A percentile compares a stretch with the other conserved stretches of the same genome.
Conservation (phyloP, 306 rosid species). For the Dryas octopetala region DNA sequence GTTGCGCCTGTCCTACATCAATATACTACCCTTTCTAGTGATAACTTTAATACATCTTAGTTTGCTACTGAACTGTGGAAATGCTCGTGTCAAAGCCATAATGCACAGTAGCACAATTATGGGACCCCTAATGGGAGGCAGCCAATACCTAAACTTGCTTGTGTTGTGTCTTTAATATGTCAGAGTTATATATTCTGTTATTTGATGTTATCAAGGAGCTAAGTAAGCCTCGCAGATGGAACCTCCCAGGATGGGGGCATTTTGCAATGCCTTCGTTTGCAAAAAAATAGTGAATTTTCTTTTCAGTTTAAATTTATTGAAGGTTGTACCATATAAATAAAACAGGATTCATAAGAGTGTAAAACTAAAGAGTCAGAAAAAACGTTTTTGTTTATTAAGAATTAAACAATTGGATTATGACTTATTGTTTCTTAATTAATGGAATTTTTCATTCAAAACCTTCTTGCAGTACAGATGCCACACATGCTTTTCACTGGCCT, state of each 20-base stretch:
- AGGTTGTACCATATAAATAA: background rate
- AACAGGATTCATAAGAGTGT: background rate
- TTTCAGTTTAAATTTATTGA: background rate
- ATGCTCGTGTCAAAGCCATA: background rate
- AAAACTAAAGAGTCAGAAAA: background rate
- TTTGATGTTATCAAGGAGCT: background rate
- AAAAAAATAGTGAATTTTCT: background rate
- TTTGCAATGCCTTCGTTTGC: background rate
- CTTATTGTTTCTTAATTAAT: background rate
- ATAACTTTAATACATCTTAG: background rate
- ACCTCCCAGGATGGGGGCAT: background rate
- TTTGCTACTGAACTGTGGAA: background rate
- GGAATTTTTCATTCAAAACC: constrained; percentile 18
- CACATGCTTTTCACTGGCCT: constrained; percentile 82
- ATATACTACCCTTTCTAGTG: background rate
- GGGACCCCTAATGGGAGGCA: background rate
- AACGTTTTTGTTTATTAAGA: background rate
- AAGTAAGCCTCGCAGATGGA: background rate
- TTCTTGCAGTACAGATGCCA: constrained; percentile 74
- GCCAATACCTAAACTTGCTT: background rate
- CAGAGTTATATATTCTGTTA: background rate
- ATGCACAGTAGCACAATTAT: too few relatives aligned
- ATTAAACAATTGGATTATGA: background rate
- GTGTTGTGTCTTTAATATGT: background rate
- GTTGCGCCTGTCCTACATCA: too few relatives aligned